Conservation (phyloP, 352 stramenopile species). For the Globisporangium recalcitrans region DNA sequence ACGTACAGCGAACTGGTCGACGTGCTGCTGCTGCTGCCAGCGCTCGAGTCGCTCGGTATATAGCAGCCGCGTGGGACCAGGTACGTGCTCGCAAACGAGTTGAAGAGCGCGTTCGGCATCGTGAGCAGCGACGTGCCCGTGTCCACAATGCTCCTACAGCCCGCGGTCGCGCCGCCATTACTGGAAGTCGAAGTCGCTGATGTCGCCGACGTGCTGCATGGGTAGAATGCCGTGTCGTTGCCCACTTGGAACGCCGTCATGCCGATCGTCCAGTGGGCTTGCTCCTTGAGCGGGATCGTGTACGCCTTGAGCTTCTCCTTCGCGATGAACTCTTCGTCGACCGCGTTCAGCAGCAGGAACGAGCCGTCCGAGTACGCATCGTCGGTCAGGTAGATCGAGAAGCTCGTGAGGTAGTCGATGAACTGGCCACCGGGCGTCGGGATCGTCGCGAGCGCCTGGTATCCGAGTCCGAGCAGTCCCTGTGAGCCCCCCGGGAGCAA, state of each 20-base stretch:
- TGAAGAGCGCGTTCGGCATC: constrained; percentile 39
- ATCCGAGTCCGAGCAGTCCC: constrained; percentile 64
- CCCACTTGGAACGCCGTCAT: constrained; percentile 55
- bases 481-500: constrained; percentile 43
- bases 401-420: constrained; percentile 56
- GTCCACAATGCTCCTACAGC: constrained; percentile 53
- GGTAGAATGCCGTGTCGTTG: constrained; percentile 29
- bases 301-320: constrained; percentile 37
- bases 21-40: not conserved
- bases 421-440: constrained; percentile 40
- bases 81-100: constrained; percentile 13
- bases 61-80: constrained; percentile 10
- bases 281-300: constrained; percentile 42
- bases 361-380: constrained; percentile 40
- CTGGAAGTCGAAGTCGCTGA: not conserved
- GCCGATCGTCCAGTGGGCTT: constrained; percentile 62
- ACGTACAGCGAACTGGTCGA: constrained; percentile 39
- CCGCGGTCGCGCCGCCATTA: not conserved
- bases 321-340: constrained; percentile 52
- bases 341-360: constrained; percentile 65
- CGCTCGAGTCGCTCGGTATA: not conserved
- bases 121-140: constrained; percentile 55
- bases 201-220: constrained; percentile 32
- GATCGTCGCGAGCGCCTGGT: constrained; percentile 44
- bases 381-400: constrained; percentile 60